Evolutionary conservation across 108 stramenopile species (phyloP).

Genomic region (Skeletonema potamos): DNA sequence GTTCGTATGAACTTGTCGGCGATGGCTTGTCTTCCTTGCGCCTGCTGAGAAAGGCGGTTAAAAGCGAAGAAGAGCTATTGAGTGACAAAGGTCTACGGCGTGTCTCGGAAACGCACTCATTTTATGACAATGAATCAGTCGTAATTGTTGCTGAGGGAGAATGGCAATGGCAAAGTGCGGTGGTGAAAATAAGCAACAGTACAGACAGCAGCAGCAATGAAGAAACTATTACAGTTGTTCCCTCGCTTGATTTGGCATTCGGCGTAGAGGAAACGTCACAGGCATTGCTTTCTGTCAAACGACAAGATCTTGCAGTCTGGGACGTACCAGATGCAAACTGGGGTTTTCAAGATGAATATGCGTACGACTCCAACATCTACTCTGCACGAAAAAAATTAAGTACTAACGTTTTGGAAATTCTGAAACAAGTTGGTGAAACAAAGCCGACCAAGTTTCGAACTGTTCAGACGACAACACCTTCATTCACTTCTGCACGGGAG

Average conservation of each 20-base stretch:
- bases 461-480: neutral
- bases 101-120: conserved; percentile 38
- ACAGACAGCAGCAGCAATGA: neutral
- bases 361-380: neutral
- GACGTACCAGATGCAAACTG: conserved; percentile 48
- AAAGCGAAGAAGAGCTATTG: conserved; percentile 55
- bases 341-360: conserved; percentile 33
- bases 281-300: conserved; percentile 36
- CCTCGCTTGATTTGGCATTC: conserved; percentile 38
- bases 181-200: conserved; percentile 9
- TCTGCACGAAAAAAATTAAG: neutral
- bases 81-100: conserved; percentile 61
- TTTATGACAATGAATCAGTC: conserved; percentile 61
- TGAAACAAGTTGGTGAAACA: conserved; percentile 2
- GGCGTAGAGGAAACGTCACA: conserved; percentile 3
- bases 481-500: conserved; percentile 53
- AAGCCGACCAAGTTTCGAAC: conserved; percentile 6
- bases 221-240: conserved; percentile 53
- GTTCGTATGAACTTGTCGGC: conserved; percentile 60
- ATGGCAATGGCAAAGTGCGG: conserved; percentile 57
- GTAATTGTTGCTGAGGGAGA: conserved; percentile 62
- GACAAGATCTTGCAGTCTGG: conserved; percentile 74
- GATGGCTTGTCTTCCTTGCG: conserved; percentile 59
- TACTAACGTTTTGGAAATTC: conserved; percentile 26
- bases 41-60: conserved; percentile 45